Evolutionary conservation across 768 basidiomycete species (phyloP).

Genomic region (Pluteus cervinus): DNA sequence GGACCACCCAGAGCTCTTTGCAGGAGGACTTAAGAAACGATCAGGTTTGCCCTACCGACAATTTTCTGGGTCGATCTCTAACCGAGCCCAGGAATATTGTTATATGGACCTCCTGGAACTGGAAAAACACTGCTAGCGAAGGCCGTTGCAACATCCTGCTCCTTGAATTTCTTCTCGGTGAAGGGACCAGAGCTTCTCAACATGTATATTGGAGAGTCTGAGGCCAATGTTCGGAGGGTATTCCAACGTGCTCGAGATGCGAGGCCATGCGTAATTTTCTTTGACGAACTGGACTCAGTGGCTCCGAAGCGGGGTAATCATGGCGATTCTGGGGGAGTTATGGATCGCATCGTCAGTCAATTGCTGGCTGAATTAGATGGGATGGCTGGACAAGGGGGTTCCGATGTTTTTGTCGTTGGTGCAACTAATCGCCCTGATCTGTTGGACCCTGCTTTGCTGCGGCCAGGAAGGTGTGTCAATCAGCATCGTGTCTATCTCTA

Average conservation of each 20-base stretch:
- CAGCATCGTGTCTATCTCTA: background rate
- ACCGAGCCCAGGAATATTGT: slow-evolving; percentile 63
- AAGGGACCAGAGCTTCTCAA: slow-evolving; percentile 95
- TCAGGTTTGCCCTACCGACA: slow-evolving; percentile 51
- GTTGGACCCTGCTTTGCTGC: slow-evolving; percentile 80
- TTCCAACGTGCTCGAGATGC: slow-evolving; percentile 92
- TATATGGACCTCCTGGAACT: slow-evolving; percentile 95
- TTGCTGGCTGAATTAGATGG: slow-evolving; percentile 92
- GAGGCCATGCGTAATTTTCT: slow-evolving; percentile 92
- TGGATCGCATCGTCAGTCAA: slow-evolving; percentile 97
- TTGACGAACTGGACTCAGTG: slow-evolving; percentile 93
- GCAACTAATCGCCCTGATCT: slow-evolving; percentile 94
- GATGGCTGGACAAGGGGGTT: slow-evolving; percentile 57
- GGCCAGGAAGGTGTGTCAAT: slow-evolving; percentile 73
- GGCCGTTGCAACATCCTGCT: slow-evolving; percentile 92
- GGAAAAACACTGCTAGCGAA: slow-evolving; percentile 95
- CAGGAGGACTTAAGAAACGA: slow-evolving; percentile 89
- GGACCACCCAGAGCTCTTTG: slow-evolving; percentile 85
- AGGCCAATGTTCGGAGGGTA: slow-evolving; percentile 91
- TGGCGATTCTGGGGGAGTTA: slow-evolving; percentile 95
- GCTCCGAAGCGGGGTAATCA: slow-evolving; percentile 94
- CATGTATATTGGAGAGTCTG: slow-evolving; percentile 98
- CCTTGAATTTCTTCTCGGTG: slow-evolving; percentile 94
- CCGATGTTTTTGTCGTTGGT: slow-evolving; percentile 89
- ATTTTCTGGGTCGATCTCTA: background rate